Evolutionary conservation across 371 early-diverging fungal genomes (phyloP).

Genomic region (Umbelopsis sp.): DNA sequence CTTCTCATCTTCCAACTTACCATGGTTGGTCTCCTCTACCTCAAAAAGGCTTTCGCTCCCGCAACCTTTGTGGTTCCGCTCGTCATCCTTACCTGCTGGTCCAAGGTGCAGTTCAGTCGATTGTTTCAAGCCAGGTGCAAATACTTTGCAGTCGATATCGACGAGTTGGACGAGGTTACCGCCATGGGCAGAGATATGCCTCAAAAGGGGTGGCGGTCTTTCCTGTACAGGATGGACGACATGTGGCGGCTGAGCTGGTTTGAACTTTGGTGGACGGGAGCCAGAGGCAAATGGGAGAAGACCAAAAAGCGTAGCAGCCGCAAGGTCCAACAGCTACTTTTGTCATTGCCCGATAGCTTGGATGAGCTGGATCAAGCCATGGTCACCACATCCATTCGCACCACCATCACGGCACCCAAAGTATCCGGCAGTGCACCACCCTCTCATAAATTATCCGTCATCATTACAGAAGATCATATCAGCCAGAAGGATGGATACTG

Average conservation of each 20-base stretch:
- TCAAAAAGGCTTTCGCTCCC: constrained; percentile 56
- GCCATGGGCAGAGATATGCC: not conserved
- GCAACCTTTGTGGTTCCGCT: constrained; percentile 52
- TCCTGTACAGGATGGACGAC: not conserved
- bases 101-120: constrained; percentile 49
- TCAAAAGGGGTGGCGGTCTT: not conserved
- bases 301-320: constrained; percentile 1
- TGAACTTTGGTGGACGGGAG: constrained; percentile 5
- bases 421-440: constrained; percentile 9
- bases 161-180: not conserved
- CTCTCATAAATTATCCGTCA: not conserved
- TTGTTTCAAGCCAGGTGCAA: constrained; percentile 32
- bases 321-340: not conserved
- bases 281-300: constrained; percentile 17
- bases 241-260: constrained; percentile 13
- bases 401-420: not conserved
- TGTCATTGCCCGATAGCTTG: not conserved
- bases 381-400: not conserved
- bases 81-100: constrained; percentile 54
- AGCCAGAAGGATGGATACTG: constrained; percentile 1
- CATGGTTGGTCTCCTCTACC: constrained; percentile 76
- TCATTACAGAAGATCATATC: not conserved
- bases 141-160: constrained; percentile 7
- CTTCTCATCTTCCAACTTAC: constrained; percentile 86
- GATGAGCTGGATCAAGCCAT: not conserved